A percentile compares a stretch with the other conserved stretches of the same genome.
phyloP scores from a whole-genome alignment of 2,329 filamentous ascomycete genomes.

The Colletotrichum spaethianum region DNA sequence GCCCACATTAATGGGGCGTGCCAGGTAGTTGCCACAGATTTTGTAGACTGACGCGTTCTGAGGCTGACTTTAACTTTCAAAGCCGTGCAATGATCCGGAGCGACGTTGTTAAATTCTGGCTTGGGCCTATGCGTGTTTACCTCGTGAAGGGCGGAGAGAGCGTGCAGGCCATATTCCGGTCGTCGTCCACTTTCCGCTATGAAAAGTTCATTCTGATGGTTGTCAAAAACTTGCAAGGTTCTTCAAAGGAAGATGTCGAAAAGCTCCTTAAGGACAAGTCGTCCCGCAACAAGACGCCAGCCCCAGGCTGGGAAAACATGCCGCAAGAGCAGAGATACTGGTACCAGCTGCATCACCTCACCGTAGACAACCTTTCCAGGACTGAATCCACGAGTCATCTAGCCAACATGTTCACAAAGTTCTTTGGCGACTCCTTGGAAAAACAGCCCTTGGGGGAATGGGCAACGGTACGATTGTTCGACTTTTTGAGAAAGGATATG shows the following conservation, averaged over 20 bases:
- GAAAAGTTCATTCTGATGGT: conserved; percentile 42
- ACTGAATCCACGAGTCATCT: conserved; percentile 28
- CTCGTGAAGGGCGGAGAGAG: conserved; percentile 37
- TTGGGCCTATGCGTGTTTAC: conserved; percentile 40
- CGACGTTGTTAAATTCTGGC: conserved; percentile 34
- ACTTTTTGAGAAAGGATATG: conserved; percentile 45
- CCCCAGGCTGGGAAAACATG: conserved; percentile 39
- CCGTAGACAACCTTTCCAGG: conserved; percentile 36
- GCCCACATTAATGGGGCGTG: conserved; percentile 34
- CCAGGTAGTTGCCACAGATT: conserved; percentile 6
- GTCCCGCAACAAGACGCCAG: conserved; percentile 40
- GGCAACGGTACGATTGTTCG: conserved; percentile 41
- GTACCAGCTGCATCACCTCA: conserved; percentile 42
- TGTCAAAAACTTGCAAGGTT: conserved; percentile 28
- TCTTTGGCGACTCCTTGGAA: conserved; percentile 39
- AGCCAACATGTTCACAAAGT: conserved; percentile 33
- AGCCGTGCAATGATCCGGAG: conserved; percentile 19
- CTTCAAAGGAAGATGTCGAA: conserved; percentile 34
- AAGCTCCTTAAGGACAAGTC: conserved; percentile 41
- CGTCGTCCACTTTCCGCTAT: conserved; percentile 39
- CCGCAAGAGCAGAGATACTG: conserved; percentile 44
- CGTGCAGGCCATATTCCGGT: conserved; percentile 42
- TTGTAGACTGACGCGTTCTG: not conserved
- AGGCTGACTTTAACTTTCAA: not conserved
- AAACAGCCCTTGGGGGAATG: conserved; percentile 40